phyloP scores from a whole-genome alignment of 768 basidiomycete species.

The Russula virescens region DNA sequence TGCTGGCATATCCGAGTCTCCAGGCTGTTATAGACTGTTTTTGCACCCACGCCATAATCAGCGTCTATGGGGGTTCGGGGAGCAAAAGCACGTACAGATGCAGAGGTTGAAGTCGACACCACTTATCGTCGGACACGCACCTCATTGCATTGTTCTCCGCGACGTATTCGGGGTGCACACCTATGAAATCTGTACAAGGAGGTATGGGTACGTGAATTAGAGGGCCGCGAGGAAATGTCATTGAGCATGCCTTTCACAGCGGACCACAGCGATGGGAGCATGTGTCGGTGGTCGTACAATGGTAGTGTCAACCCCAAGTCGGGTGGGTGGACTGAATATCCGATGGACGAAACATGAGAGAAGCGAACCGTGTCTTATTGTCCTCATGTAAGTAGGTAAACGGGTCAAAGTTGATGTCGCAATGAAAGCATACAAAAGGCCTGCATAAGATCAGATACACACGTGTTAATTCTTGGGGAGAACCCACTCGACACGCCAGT shows the following conservation, averaged over 20 bases:
- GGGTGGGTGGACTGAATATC: background rate
- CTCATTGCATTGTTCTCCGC: conserved; percentile 59
- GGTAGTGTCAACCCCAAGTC: conserved; percentile 63
- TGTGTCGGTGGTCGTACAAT: conserved; percentile 72
- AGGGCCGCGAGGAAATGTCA: no score
- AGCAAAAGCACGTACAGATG: conserved; percentile 44
- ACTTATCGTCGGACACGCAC: conserved; percentile 68
- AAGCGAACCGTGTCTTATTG: conserved; percentile 66
- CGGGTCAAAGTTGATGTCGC: no score
- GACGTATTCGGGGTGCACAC: conserved; percentile 53
- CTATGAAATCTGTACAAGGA: conserved; percentile 52
- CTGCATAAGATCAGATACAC: no score
- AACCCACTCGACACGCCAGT: conserved; percentile 94
- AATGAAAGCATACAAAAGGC: no score
- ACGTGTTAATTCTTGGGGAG: no score
- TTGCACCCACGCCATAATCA: background rate
- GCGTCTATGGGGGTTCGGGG: background rate
- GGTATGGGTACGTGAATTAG: no score
- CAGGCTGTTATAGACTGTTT: conserved; percentile 90
- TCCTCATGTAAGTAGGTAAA: no score
- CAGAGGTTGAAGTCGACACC: conserved; percentile 71
- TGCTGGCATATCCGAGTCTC: conserved; percentile 82
- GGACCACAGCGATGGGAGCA: conserved; percentile 77
- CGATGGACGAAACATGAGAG: background rate
- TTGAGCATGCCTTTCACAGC: conserved; percentile 51